phyloP scores from a whole-genome alignment of 441 rosid species.

The Breynia disticha region DNA sequence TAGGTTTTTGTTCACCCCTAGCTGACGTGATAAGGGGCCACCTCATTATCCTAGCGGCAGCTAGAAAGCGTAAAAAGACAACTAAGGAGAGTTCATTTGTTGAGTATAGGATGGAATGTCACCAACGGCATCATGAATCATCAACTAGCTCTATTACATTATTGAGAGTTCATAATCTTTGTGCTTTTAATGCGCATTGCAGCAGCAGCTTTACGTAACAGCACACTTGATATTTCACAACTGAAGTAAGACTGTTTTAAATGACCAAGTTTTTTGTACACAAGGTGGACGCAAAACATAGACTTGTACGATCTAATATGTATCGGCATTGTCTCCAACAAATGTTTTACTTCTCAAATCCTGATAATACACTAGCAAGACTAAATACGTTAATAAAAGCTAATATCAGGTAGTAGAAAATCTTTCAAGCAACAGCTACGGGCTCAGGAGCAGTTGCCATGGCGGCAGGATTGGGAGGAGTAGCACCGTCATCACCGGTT shows the following conservation, averaged over 20 bases:
- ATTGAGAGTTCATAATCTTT: no score
- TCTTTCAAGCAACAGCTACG: conserved; percentile 36
- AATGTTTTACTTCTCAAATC: not conserved
- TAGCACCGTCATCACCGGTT: conserved; percentile 13
- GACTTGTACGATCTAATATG: not conserved
- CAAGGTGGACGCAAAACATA: not conserved
- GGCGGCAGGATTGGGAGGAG: conserved; percentile 11
- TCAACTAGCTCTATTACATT: no score
- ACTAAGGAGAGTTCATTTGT: no score
- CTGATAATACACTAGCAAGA: not conserved
- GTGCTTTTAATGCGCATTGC: no score
- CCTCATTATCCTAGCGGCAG: no score
- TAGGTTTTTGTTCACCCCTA: no score
- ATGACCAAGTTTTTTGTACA: not conserved
- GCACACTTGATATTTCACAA: not conserved
- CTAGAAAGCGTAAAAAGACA: no score
- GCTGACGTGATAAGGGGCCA: no score
- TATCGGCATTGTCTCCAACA: no score
- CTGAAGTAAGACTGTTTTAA: not conserved
- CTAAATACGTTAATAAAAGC: conserved; percentile 4
- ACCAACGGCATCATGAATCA: no score
- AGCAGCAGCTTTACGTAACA: no score
- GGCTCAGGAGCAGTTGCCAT: conserved; percentile 26
- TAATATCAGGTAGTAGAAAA: not conserved
- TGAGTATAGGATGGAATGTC: no score